Conservation (phyloP, 352 stramenopile genomes). For the Phytopythium kandeliae region DNA sequence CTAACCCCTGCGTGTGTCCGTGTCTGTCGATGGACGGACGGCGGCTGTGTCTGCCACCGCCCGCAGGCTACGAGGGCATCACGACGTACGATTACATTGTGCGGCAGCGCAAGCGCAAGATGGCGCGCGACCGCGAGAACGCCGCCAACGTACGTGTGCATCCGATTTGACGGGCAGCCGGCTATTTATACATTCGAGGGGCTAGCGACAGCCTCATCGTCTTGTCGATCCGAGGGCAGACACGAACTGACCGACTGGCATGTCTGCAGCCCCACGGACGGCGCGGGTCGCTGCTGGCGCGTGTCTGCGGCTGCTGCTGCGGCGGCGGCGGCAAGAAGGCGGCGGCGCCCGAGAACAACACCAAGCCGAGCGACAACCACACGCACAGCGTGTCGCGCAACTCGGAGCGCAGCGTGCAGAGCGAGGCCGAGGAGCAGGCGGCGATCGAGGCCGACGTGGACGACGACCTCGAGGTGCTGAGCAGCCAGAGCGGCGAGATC, state of each 20-base stretch:
- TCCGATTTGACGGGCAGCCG: slow-evolving; percentile 20
- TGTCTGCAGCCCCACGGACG: neutral
- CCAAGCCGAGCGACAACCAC: slow-evolving; percentile 40
- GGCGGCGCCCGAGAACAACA: slow-evolving; percentile 10
- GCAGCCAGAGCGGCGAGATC: slow-evolving; percentile 57
- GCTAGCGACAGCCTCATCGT: neutral
- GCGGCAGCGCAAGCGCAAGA: slow-evolving; percentile 69
- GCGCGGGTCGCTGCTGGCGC: slow-evolving; percentile 1
- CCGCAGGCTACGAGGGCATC: slow-evolving; percentile 77
- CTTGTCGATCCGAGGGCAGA: neutral
- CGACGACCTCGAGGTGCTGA: slow-evolving; percentile 73
- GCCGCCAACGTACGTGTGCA: slow-evolving; percentile 57
- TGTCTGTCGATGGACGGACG: neutral
- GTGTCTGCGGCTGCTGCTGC: slow-evolving; percentile 2
- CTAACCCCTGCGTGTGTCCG: neutral
- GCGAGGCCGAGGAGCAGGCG: slow-evolving; percentile 58
- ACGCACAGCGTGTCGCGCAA: slow-evolving; percentile 46
- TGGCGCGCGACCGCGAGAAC: slow-evolving; percentile 51
- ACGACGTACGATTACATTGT: slow-evolving; percentile 89
- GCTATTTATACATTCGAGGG: slow-evolving; percentile 9
- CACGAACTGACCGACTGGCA: too few relatives aligned
- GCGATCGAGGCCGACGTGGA: slow-evolving; percentile 75
- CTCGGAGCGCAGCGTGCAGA: slow-evolving; percentile 47
- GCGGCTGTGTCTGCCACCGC: too few relatives aligned
- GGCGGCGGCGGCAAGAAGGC: neutral